Base-by-base conservation (phyloP, 2,329 filamentous ascomycete species). In the Rutstroemia sp. region DNA sequence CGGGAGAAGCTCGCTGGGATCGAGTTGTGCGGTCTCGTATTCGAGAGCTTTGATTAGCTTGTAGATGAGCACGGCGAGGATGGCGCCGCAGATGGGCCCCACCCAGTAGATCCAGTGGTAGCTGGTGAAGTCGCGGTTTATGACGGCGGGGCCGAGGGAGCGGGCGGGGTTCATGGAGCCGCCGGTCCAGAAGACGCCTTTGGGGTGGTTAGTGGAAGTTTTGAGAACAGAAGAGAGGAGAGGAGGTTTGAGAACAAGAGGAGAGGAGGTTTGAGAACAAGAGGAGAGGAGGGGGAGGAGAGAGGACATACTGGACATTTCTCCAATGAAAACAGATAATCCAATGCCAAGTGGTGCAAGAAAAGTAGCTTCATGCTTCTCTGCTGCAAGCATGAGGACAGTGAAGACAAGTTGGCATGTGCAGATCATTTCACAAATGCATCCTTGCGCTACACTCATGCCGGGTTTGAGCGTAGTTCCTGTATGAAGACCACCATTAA, bases 361-460 rank as follows among this genome's bases (percentile, higher is more conserved):
- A 53, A 76, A 77, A 0, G 75, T 78, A 0, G 70, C 75, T 4
- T 69, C 68, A 54, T 78, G 76, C 62, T 78, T 76, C 65, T 78
- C 76, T 25, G 75, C 75, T 21, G 76, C 76, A n/a, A 78, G 69
- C 75, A 78, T 77, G 59, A 78, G 76, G 53, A 78, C 76, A 10
- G 75, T 73, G 56, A 78, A 77, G 14, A 76, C 70, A 25, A 79
- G 60, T 59, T 78, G 73, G 10, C 74, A 72, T 2, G 76, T 78
- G 16, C 78, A 66, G 30, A 79, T 68, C 60, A 76, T 75, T 60
- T 79, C 76, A 40, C 79, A 76, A 56, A 78, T 73, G 21, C 78
- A 67, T n/a, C 76, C 76, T 60, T 77, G 75, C 2, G 70, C 73
- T 2, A 73, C 58, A 12, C 69, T 70, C 2, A 73, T 72, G 5